Conservation (phyloP, 2,329 filamentous ascomycete species). For the Colletotrichum paranaense region DNA sequence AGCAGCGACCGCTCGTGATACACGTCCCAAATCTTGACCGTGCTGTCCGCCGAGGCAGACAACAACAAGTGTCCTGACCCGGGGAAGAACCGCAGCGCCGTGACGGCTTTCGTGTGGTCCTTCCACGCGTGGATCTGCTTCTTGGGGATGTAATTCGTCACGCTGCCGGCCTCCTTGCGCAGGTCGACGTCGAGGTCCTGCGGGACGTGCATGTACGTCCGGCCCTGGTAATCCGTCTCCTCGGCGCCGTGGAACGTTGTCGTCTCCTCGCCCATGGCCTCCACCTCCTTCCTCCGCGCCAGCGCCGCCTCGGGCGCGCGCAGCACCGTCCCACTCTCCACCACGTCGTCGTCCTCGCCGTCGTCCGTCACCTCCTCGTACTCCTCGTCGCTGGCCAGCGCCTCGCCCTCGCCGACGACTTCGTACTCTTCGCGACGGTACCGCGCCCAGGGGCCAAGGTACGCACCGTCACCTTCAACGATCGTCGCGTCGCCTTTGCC, state of each 20-base stretch:
- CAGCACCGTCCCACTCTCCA: slow-evolving; percentile 73
- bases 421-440: slow-evolving; percentile 81
- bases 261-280: slow-evolving; percentile 77
- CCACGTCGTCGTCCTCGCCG: slow-evolving; percentile 77
- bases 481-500: slow-evolving; percentile 86
- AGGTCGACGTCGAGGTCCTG: slow-evolving; percentile 90
- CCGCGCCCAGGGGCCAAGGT: slow-evolving; percentile 94
- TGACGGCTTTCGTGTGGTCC: slow-evolving; percentile 84
- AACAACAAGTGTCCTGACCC: slow-evolving; percentile 87
- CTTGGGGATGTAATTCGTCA: slow-evolving; percentile 94
- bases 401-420: slow-evolving; percentile 78
- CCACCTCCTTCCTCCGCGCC: slow-evolving; percentile 66
- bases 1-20: slow-evolving; percentile 91
- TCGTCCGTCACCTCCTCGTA: slow-evolving; percentile 84
- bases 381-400: slow-evolving; percentile 82
- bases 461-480: slow-evolving; percentile 87
- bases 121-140: slow-evolving; percentile 94
- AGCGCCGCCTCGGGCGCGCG: slow-evolving; percentile 66
- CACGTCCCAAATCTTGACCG: slow-evolving; percentile 93
- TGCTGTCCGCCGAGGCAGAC: slow-evolving; percentile 89
- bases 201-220: slow-evolving; percentile 98
- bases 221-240: slow-evolving; percentile 91
- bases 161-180: slow-evolving; percentile 80
- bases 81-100: slow-evolving; percentile 90
- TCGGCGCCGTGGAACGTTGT: slow-evolving; percentile 87